These are phyloP conservation scores for Afroboletus lepidellus DNA, from an alignment of 1,284 basidiomycete genomes.

Conservation along the genomic window DNA sequence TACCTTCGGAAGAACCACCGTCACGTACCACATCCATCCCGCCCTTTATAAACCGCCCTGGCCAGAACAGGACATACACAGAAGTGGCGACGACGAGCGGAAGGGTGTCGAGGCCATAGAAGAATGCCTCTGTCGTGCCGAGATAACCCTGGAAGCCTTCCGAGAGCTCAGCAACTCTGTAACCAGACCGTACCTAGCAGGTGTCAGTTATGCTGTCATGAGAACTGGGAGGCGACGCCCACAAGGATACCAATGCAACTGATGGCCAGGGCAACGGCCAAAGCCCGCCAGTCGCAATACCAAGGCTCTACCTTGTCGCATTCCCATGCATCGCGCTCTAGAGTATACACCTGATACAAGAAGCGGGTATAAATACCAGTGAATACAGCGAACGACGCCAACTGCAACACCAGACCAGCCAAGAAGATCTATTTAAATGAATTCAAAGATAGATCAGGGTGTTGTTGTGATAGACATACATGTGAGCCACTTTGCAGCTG, in stretches of 20 bases:
- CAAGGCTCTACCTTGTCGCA: constrained; percentile 39
- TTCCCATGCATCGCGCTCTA: constrained; percentile 48
- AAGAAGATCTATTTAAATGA: constrained; percentile 56
- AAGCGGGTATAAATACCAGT: constrained; percentile 57
- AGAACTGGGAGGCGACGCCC: constrained; percentile 15
- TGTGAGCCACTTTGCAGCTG: constrained; percentile 34
- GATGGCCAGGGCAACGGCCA: constrained; percentile 52
- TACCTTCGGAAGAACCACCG: neutral
- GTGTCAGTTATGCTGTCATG: neutral
- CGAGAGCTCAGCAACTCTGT: constrained; percentile 64
- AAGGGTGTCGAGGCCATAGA: constrained; percentile 68
- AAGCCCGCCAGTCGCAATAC: constrained; percentile 59
- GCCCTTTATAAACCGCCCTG: constrained; percentile 48
- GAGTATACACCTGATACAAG: constrained; percentile 48
- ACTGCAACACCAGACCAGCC: constrained; percentile 59
- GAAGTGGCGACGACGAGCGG: constrained; percentile 61
- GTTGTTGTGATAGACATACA: constrained; percentile 39
- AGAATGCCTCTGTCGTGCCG: constrained; percentile 59
- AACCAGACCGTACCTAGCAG: constrained; percentile 61
- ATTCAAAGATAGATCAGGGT: constrained; percentile 55
- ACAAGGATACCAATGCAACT: constrained; percentile 70
- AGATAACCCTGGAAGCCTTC: constrained; percentile 64
- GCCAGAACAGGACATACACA: constrained; percentile 60
- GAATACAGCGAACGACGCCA: constrained; percentile 65
- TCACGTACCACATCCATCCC: neutral